These are phyloP conservation scores for Glycine soja DNA, from an alignment of 306 rosid species.

Conservation along the genomic window DNA sequence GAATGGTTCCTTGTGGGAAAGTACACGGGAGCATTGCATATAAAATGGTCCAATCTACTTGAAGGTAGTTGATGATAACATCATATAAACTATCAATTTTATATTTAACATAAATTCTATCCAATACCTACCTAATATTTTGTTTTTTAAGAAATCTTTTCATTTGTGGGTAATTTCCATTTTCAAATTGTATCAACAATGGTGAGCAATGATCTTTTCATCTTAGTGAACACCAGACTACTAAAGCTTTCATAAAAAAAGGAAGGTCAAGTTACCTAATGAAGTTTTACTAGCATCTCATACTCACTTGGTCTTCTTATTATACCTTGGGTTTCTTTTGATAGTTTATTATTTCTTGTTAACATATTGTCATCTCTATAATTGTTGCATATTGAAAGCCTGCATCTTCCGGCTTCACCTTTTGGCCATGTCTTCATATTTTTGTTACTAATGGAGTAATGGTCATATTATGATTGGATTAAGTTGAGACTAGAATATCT, in stretches of 20 bases:
- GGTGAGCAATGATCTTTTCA: slow-evolving; percentile 97
- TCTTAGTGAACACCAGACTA: slow-evolving; percentile 95
- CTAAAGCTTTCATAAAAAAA: slow-evolving; percentile 66
- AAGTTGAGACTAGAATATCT: slow-evolving; percentile 23
- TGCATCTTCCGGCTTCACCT: background rate
- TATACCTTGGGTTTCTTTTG: slow-evolving; percentile 26
- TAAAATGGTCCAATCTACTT: slow-evolving; percentile 78
- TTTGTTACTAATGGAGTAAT: background rate
- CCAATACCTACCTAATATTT: slow-evolving; percentile 18
- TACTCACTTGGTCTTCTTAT: slow-evolving; percentile 30
- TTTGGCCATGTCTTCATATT: slow-evolving; percentile 17
- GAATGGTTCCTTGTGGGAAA: slow-evolving; percentile 88
- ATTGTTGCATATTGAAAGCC: slow-evolving; percentile 23
- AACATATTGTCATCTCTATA: background rate
- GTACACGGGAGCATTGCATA: slow-evolving; percentile 92
- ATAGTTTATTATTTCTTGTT: slow-evolving; percentile 1
- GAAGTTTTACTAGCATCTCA: slow-evolving; percentile 18
- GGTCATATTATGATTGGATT: slow-evolving; percentile 23
- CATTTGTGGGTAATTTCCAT: slow-evolving; percentile 45
- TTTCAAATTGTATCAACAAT: slow-evolving; percentile 92
- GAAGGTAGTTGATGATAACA: slow-evolving; percentile 65
- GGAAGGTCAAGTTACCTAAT: background rate
- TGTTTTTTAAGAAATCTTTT: slow-evolving; percentile 9
- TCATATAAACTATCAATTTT: slow-evolving; percentile 32
- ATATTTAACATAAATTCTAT: slow-evolving; percentile 13